phyloP scores from a whole-genome alignment of 257 asterid species.

The Penstemon barbatus region DNA sequence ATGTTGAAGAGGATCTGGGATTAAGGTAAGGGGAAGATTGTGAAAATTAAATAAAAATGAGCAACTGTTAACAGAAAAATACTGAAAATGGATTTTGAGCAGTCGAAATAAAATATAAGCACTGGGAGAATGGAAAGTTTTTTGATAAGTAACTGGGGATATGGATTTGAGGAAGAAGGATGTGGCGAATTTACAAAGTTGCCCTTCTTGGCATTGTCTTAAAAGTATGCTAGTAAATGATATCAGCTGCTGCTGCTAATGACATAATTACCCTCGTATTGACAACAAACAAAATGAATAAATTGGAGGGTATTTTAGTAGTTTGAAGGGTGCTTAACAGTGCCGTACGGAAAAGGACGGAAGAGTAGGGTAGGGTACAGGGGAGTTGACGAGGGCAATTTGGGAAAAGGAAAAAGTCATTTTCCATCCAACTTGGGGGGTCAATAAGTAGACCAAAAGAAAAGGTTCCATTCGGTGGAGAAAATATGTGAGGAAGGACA shows the following conservation, averaged over 20 bases:
- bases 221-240: background rate
- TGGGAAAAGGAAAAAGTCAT: conserved; percentile 30
- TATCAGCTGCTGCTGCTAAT: background rate
- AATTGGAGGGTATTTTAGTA: conserved; percentile 31
- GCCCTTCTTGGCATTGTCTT: conserved; percentile 36
- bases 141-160: too few species aligned
- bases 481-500: conserved; percentile 80
- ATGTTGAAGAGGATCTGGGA: background rate
- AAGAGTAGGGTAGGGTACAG: conserved; percentile 10
- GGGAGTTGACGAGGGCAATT: conserved; percentile 43
- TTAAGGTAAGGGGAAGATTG: conserved; percentile 7
- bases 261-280: conserved; percentile 29
- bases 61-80: conserved; percentile 54
- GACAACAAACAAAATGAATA: background rate
- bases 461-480: conserved; percentile 66
- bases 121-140: conserved; percentile 13
- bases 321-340: background rate
- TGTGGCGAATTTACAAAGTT: conserved; percentile 23
- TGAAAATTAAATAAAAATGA: conserved; percentile 15
- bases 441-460: conserved; percentile 31
- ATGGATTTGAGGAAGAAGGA: conserved; percentile 37
- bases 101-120: conserved; percentile 33
- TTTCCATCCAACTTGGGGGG: conserved; percentile 15
- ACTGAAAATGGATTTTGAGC: conserved; percentile 33
- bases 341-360: conserved; percentile 68